Evolutionary conservation across 139 green algal species (phyloP).

Genomic region (Desmodesmus armatus): DNA sequence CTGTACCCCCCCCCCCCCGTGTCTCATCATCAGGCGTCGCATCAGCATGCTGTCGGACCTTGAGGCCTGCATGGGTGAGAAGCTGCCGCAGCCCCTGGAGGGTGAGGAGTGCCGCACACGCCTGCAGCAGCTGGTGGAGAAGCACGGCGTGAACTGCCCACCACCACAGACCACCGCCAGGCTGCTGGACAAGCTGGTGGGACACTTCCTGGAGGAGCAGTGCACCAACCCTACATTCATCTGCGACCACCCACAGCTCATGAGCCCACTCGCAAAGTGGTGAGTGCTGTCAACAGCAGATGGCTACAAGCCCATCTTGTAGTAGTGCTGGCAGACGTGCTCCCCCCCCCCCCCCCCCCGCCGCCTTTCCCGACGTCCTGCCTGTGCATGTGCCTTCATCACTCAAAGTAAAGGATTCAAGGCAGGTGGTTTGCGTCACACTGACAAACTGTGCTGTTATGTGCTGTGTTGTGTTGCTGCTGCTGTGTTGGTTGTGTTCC

Average conservation of each 20-base stretch:
- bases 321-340: too few species aligned
- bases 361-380: too few species aligned
- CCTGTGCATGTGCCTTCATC: too few species aligned
- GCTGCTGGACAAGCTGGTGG: slow-evolving; percentile 99
- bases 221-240: slow-evolving; percentile 98
- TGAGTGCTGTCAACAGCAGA: too few species aligned
- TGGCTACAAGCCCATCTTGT: too few species aligned
- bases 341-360: too few species aligned
- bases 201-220: slow-evolving; percentile 96
- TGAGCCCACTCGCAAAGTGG: slow-evolving; percentile 99
- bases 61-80: slow-evolving; percentile 82
- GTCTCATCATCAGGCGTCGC: slow-evolving; percentile 52
- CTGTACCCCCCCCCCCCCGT: too few species aligned
- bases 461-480: too few species aligned
- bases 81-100: slow-evolving; percentile 77
- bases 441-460: too few species aligned
- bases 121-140: slow-evolving; percentile 75
- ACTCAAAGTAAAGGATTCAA: too few species aligned
- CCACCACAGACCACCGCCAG: slow-evolving; percentile 90
- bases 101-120: slow-evolving; percentile 72
- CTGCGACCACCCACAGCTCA: slow-evolving; percentile 99
- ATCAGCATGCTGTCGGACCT: slow-evolving; percentile 78
- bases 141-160: slow-evolving; percentile 87
- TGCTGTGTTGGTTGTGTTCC: background rate
- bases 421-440: too few species aligned